Evolutionary conservation across 1,284 basidiomycete genomes (phyloP).

Genomic region (Earliella scabrosa): DNA sequence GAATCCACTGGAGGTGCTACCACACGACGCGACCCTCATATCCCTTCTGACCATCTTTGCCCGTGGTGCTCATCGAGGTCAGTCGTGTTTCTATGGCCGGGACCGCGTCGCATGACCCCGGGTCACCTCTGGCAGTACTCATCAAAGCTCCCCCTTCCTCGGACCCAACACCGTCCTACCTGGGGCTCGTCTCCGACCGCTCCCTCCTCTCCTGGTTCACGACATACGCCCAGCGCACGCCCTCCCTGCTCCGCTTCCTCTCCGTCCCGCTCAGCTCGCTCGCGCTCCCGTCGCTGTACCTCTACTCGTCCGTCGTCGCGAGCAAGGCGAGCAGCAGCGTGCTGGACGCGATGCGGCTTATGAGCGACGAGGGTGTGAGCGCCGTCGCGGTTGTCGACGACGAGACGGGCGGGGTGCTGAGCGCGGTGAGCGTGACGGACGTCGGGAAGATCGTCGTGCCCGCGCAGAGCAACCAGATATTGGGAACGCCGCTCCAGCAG

Average conservation of each 20-base stretch:
- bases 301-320: slow-evolving; percentile 64
- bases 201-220: slow-evolving; percentile 67
- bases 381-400: slow-evolving; percentile 77
- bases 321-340: slow-evolving; percentile 60
- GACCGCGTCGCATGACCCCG: slow-evolving; percentile 7
- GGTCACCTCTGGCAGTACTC: slow-evolving; percentile 44
- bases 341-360: slow-evolving; percentile 76
- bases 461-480: slow-evolving; percentile 73
- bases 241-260: slow-evolving; percentile 56
- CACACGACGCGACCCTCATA: slow-evolving; percentile 64
- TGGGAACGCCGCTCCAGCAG: slow-evolving; percentile 64
- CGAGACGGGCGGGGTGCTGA: slow-evolving; percentile 59
- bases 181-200: slow-evolving; percentile 76
- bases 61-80: slow-evolving; percentile 72
- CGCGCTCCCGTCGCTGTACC: slow-evolving; percentile 66
- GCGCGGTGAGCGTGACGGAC: slow-evolving; percentile 80
- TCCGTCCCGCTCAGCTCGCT: slow-evolving; percentile 58
- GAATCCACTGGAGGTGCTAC: slow-evolving; percentile 69
- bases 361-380: slow-evolving; percentile 82
- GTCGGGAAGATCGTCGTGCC: slow-evolving; percentile 79
- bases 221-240: slow-evolving; percentile 47
- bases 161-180: slow-evolving; percentile 37
- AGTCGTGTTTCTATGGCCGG: too few species aligned
- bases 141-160: slow-evolving; percentile 46
- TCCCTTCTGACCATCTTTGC: slow-evolving; percentile 69